Evolutionary conservation across 352 stramenopile species (phyloP), one percentile per base, ranked within the genome.

Genomic region (Pythium brachiatum): DNA sequence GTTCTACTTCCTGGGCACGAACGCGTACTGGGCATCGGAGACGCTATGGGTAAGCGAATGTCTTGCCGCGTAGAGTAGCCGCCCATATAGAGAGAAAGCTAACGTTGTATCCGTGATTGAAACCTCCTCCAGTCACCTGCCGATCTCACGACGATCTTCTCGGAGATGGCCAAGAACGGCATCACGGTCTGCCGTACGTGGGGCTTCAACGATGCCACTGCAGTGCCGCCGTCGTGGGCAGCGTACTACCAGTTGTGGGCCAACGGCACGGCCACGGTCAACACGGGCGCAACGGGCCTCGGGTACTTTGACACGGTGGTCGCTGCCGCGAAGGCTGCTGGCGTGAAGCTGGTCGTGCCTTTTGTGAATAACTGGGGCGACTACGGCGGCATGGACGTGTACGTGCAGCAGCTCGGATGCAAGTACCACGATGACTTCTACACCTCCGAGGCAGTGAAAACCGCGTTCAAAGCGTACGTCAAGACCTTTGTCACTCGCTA

Each of bases 221-320:
- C 38, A 3, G 38, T 46, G 38, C 38, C 38, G 38, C 38, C 38
- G 5, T 15, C 16, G 18, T 21, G 12, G 15, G 38, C 13, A 15
- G 38, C 38, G 16, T 46, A 46, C 38, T 46, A 46, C 38, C 38
- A 46, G 38, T 46, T 46, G 38, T 46, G 38, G 38, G 21, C 38
- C 38, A 46, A 46, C 18, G 38, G 38, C 18, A 23, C 18, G 1
- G 38, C 38, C 38, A 46, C 16, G 15, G n/a, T 46, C 38, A 46
- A 46, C 38, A 46, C 38, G 7, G 38, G 38, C 16, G 38, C 12
- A 9, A 15, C 12, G 6, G 38, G 38, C 16, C 38, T 46, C 18
- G 12, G n/a, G 16, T 23, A 46, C 38, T 46, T 46, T n/a, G 38
- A 46, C 38, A 46, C 16, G 11, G 38, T 46, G 5, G 38, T 46